These are phyloP conservation scores for Metschnikowia borealis DNA, from an alignment of 805 yeast species.

Conservation along the genomic window DNA sequence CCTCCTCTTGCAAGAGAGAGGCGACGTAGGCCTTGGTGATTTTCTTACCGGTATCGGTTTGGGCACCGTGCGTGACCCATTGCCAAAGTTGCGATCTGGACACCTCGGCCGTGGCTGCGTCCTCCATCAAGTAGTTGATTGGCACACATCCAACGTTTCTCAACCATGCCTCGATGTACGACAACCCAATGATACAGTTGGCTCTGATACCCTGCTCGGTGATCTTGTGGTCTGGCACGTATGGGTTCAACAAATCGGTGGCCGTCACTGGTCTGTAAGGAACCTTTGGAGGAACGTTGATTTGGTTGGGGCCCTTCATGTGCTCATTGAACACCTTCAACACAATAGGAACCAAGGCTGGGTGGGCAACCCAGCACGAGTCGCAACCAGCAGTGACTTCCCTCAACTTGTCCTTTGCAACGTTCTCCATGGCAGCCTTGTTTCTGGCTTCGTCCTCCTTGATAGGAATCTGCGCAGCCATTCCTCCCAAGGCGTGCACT, in stretches of 20 bases:
- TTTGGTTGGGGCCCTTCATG: slow-evolving; percentile 83
- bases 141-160: slow-evolving; percentile 84
- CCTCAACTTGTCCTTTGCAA: slow-evolving; percentile 68
- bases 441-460: slow-evolving; percentile 64
- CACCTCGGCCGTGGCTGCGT: slow-evolving; percentile 87
- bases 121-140: slow-evolving; percentile 82
- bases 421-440: slow-evolving; percentile 65
- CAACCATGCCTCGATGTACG: slow-evolving; percentile 84
- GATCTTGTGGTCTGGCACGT: slow-evolving; percentile 56
- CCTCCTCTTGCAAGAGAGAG: slow-evolving; percentile 58
- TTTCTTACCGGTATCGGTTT: slow-evolving; percentile 52
- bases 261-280: slow-evolving; percentile 56
- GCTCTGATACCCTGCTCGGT: slow-evolving; percentile 69
- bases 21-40: slow-evolving; percentile 60
- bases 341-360: slow-evolving; percentile 73
- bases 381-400: slow-evolving; percentile 80
- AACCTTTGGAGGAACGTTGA: slow-evolving; percentile 46
- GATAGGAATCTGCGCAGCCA: slow-evolving; percentile 86
- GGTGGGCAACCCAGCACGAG: slow-evolving; percentile 89
- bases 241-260: slow-evolving; percentile 58
- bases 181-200: slow-evolving; percentile 70
- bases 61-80: slow-evolving; percentile 74
- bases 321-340: slow-evolving; percentile 66
- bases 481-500: slow-evolving; percentile 86
- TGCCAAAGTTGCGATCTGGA: slow-evolving; percentile 79